Conservation (phyloP, 2,329 filamentous ascomycete species). For the Tolypocladium tundrense region DNA sequence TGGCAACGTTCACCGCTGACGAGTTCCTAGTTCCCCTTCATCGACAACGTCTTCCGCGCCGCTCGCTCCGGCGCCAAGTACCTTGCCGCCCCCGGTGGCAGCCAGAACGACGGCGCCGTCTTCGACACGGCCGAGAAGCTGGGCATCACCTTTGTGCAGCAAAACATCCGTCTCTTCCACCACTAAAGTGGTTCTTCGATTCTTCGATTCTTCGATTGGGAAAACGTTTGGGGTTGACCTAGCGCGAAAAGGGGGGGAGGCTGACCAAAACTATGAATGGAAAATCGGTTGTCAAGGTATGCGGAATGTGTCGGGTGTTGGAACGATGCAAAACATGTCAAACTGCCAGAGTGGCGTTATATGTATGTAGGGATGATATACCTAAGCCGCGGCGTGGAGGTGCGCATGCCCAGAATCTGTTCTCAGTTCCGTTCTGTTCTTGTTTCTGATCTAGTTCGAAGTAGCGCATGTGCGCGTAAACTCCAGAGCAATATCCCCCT, state of each 20-base stretch:
- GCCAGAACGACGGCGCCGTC: slow-evolving; percentile 72
- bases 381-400: neutral
- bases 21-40: slow-evolving; percentile 73
- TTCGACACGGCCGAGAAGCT: slow-evolving; percentile 87
- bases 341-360: neutral
- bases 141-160: slow-evolving; percentile 90
- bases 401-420: neutral
- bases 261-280: neutral
- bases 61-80: slow-evolving; percentile 87
- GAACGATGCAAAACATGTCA: neutral
- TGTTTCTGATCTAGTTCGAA: neutral
- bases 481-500: neutral
- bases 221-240: neutral
- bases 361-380: neutral
- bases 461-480: neutral
- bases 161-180: slow-evolving; percentile 89
- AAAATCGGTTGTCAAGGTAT: neutral
- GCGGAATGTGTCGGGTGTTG: neutral
- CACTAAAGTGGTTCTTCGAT: slow-evolving; percentile 47
- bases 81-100: slow-evolving; percentile 85
- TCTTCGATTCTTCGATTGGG: neutral
- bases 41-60: slow-evolving; percentile 93
- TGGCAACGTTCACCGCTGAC: neutral
- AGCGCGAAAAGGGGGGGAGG: neutral
- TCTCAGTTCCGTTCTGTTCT: neutral